phyloP scores from a whole-genome alignment of 176 grass and related monocot species.

The Rhynchospora breviuscula region DNA sequence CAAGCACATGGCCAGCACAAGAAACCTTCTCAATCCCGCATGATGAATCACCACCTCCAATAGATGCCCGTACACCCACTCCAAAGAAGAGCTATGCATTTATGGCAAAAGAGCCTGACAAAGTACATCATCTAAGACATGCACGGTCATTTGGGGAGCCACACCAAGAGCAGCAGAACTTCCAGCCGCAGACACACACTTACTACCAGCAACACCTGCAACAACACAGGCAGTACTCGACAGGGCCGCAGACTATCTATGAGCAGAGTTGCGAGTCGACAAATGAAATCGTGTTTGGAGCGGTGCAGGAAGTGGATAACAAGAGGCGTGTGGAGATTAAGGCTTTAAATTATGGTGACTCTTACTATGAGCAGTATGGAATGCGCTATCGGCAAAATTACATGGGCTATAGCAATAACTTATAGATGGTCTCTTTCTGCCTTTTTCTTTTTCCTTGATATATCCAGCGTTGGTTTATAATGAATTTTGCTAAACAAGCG shows the following conservation, averaged over 20 bases:
- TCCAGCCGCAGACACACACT: constrained; percentile 41
- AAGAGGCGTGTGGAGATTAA: constrained; percentile 76
- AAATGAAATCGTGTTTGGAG: constrained; percentile 93
- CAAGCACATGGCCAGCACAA: constrained; percentile 56
- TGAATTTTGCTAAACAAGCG: constrained; percentile 22
- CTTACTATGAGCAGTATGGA: constrained; percentile 72
- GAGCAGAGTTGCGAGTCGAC: constrained; percentile 83
- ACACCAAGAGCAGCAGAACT: constrained; percentile 40
- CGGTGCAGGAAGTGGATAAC: constrained; percentile 76
- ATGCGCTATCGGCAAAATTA: constrained; percentile 76
- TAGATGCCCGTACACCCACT: constrained; percentile 61
- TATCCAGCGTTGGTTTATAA: neutral
- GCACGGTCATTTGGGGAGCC: constrained; percentile 26
- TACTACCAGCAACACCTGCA: constrained; percentile 49
- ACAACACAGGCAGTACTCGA: constrained; percentile 79
- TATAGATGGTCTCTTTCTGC: constrained; percentile 15
- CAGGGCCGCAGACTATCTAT: constrained; percentile 72
- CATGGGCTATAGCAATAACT: constrained; percentile 53
- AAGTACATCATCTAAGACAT: constrained; percentile 55
- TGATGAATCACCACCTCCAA: constrained; percentile 50
- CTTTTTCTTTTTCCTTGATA: constrained; percentile 13
- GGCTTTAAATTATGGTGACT: constrained; percentile 83
- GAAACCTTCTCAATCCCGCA: constrained; percentile 84
- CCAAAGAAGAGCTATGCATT: constrained; percentile 73
- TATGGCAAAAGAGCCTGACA: constrained; percentile 80